A percentile compares a stretch with the other conserved stretches of the same genome.
phyloP scores from a whole-genome alignment of 441 rosid species.

The Corymbia calophylla region DNA sequence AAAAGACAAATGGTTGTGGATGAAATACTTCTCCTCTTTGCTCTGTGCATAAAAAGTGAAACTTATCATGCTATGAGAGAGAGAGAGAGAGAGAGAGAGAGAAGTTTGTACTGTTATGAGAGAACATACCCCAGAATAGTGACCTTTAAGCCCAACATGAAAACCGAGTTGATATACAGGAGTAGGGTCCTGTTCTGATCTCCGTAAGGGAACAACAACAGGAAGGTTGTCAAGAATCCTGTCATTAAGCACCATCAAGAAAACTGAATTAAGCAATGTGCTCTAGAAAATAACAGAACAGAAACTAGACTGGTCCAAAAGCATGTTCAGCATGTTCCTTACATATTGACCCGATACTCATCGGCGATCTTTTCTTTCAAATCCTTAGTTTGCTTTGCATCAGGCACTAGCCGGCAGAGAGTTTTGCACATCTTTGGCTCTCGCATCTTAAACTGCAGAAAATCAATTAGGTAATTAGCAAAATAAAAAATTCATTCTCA shows the following conservation, averaged over 20 bases:
- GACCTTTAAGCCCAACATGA: constrained; percentile 69
- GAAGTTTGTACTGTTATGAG: not conserved
- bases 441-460: constrained; percentile 57
- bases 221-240: constrained; percentile 80
- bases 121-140: constrained; percentile 47
- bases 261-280: not conserved
- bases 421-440: constrained; percentile 55
- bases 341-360: constrained; percentile 71
- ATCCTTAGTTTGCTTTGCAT: constrained; percentile 39
- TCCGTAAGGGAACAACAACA: constrained; percentile 53
- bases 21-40: constrained; percentile 57
- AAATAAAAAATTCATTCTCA: not conserved
- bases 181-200: constrained; percentile 46
- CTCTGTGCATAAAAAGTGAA: constrained; percentile 22
- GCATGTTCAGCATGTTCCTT: constrained; percentile 1
- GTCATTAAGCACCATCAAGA: not conserved
- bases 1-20: constrained; percentile 63
- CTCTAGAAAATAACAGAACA: not conserved
- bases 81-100: not conserved
- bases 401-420: constrained; percentile 37
- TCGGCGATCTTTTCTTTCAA: constrained; percentile 67
- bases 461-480: not conserved
- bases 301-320: not conserved
- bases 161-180: constrained; percentile 61
- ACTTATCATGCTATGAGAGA: not conserved